Evolutionary conservation across 306 rosid genomes (phyloP), one percentile per base, ranked within the genome.

Genomic region (Sicyos baderoa): DNA sequence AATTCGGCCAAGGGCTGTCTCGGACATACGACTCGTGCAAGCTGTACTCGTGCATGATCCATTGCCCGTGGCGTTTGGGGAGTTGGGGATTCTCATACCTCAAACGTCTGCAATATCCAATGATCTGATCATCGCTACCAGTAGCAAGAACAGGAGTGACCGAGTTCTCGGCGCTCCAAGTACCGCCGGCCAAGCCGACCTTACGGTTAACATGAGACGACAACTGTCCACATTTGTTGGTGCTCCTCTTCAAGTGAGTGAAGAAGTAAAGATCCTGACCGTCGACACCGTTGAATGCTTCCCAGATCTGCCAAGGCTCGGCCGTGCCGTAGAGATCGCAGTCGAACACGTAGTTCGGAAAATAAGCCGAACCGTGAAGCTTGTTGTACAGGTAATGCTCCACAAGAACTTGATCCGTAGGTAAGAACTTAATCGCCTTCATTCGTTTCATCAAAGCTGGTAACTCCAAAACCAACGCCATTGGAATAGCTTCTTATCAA

Each of bases 11-110:
- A n/a, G n/a, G n/a, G n/a, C n/a, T n/a, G n/a, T n/a, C n/a, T n/a
- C n/a, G n/a, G n/a, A n/a, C n/a, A n/a, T n/a, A n/a, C n/a, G n/a
- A n/a, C 6, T 63, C 32, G 12, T 40, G 29, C 47, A 63, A 5
- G 15, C 32, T 63, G 5, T 18, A 63, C 23, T 63, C 69, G 4
- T 37, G 69, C 69, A 40, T 63, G 17, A 63, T 63, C 69, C 69
- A 63, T 6, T 18, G 29, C 1, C 17, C 52, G 13, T 63, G 52
- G 0, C 42, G 32, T 17, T 63, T 49, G 1, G 0, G n/a, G 2
- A 42, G 1, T 1, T 18, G 0, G 1, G 1, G 17, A 18, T 63
- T 63, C 17, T 63, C 69, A 2, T n/a, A 52, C 56, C 56, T 52
- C 1, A 52, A 19, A 5, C 48, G 25, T 22, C 11, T 61, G 68